These are phyloP conservation scores for Nadsonia commutata DNA, from an alignment of 1,139 yeast species.

Conservation along the genomic window DNA sequence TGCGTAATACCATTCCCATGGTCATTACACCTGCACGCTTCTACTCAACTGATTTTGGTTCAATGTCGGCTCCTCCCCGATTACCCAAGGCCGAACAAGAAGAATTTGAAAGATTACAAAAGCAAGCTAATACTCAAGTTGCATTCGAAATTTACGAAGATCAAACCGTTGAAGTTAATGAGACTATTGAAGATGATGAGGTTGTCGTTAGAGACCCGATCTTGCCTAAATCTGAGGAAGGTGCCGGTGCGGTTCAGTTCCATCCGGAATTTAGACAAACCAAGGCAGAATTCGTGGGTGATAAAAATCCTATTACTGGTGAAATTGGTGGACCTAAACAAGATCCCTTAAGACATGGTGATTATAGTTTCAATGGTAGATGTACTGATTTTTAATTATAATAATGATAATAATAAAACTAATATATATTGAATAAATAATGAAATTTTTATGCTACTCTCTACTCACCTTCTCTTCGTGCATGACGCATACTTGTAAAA, in stretches of 20 bases:
- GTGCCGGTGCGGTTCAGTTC: conserved; percentile 26
- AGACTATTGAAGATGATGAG: conserved; percentile 20
- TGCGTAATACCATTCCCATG: not conserved
- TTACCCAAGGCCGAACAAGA: conserved; percentile 79
- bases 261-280: conserved; percentile 62
- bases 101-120: conserved; percentile 78
- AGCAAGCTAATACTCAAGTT: conserved; percentile 64
- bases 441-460: too few relatives aligned
- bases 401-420: too few relatives aligned
- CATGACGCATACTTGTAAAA: too few relatives aligned
- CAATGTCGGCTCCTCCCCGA: conserved; percentile 63
- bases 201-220: conserved; percentile 27
- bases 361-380: conserved; percentile 90
- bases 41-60: conserved; percentile 1
- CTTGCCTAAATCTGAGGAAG: conserved; percentile 40
- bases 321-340: conserved; percentile 98
- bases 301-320: conserved; percentile 82
- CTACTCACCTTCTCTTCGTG: too few relatives aligned
- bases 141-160: conserved; percentile 46
- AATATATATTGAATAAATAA: too few relatives aligned
- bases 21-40: not conserved
- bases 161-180: conserved; percentile 39
- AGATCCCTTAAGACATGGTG: conserved; percentile 86
- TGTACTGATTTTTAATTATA: conserved; percentile 88
- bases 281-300: conserved; percentile 93